Percentiles rank a stretch among this genome's conserved stretches.
phyloP scores from a whole-genome alignment of 1,139 yeast species.

The Taphrina sp. region DNA sequence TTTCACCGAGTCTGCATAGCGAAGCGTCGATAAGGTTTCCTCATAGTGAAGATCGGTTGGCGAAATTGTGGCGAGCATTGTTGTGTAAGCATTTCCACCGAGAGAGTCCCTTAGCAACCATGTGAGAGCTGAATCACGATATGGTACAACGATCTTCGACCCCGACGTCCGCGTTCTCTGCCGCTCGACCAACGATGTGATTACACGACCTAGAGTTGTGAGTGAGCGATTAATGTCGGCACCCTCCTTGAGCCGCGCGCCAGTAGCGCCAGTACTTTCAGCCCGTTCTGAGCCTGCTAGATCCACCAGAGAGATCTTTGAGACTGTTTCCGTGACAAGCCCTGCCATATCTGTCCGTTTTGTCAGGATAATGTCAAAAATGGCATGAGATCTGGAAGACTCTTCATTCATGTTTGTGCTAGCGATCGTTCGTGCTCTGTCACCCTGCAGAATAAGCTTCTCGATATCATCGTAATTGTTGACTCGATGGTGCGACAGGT shows the following conservation, averaged over 20 bases:
- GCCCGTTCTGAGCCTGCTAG: constrained; percentile 80
- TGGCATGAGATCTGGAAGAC: constrained; percentile 79
- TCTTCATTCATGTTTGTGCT: constrained; percentile 64
- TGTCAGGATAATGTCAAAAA: constrained; percentile 59
- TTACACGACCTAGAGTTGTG: constrained; percentile 73
- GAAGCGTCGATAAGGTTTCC: constrained; percentile 67
- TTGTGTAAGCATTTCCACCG: constrained; percentile 72
- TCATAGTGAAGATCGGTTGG: constrained; percentile 63
- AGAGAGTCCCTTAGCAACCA: constrained; percentile 69
- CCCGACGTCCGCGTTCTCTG: constrained; percentile 39
- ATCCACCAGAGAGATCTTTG: constrained; percentile 69
- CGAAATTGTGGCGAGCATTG: constrained; percentile 72
- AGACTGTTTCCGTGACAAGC: constrained; percentile 49
- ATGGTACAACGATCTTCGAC: constrained; percentile 53
- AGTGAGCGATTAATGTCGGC: constrained; percentile 70
- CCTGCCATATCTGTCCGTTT: constrained; percentile 44
- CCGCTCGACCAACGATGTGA: constrained; percentile 56
- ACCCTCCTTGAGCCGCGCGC: constrained; percentile 69
- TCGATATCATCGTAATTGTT: constrained; percentile 36
- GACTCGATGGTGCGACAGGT: constrained; percentile 42
- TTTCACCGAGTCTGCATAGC: constrained; percentile 75
- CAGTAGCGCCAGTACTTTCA: constrained; percentile 60
- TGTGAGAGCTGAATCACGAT: constrained; percentile 69
- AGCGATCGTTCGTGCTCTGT: constrained; percentile 61
- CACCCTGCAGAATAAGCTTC: constrained; percentile 38